Evolutionary conservation across 305 asterid species (phyloP), one percentile per base, ranked within the genome.

Genomic region (Fraxinus sp.): DNA sequence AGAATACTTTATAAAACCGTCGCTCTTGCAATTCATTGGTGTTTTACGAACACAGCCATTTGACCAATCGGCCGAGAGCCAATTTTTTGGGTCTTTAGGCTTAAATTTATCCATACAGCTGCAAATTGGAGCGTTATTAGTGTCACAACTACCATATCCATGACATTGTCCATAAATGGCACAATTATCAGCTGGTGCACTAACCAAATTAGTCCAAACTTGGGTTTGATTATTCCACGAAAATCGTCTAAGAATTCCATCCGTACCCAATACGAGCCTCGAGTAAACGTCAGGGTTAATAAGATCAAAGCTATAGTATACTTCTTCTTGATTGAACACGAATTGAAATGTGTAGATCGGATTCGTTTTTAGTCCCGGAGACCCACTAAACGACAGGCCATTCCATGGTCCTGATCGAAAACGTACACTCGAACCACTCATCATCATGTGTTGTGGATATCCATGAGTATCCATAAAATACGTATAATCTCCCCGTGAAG

Each of bases 381-480:
- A 46, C 39, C 82, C 82, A 39, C 77, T 64, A 66, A 79, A 79
- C 28, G 64, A 7, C 1, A 35, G 13, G 0, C 82, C 77, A 7
- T 62, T 66, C 82, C 82, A 79, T 22, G 82, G 82, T 7, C 64
- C 77, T 0, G 82, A 64, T 55, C 82, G 73, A 43, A 64, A 79
- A 18, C 30, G 35, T 24, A 10, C 77, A 0, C 5, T 57, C 0
- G 64, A 24, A 22, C 64, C 82, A 13, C 9, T 39, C 1, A 10
- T 22, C 73, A 79, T 20, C 22, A 79, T 18, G 30, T 18, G 9
- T 36, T 79, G 77, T 6, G 82, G 82, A 39, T 62, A 79, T 11
- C 82, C 82, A 20, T 79, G 62, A 6, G 82, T 10, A 39, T 79
- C 77, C 52, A 79, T 14, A 16, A 20, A 6, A 7, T 11, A 37